A percentile compares a stretch with the other conserved stretches of the same genome.
phyloP scores from a whole-genome alignment of 768 basidiomycete genomes.

The Trametes cinnabarina region DNA sequence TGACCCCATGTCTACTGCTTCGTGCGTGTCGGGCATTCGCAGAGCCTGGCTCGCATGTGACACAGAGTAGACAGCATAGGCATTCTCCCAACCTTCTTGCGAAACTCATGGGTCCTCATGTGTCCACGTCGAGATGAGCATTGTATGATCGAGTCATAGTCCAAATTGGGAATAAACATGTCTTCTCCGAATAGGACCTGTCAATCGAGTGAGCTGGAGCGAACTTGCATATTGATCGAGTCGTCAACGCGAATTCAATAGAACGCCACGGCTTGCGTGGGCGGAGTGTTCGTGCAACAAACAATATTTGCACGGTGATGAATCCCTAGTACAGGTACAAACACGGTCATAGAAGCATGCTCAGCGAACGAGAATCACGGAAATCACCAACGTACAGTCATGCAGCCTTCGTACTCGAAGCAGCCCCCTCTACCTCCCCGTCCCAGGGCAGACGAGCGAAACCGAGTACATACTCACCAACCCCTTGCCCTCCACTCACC shows the following conservation, averaged over 20 bases:
- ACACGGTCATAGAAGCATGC: not conserved
- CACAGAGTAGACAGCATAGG: no score
- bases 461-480: slow-evolving; percentile 18
- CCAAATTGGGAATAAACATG: not conserved
- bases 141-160: not conserved
- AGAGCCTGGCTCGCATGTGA: no score
- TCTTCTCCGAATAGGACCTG: not conserved
- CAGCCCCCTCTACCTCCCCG: not conserved
- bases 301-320: not conserved
- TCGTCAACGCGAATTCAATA: not conserved
- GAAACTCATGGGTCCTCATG: slow-evolving; percentile 1
- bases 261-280: not conserved
- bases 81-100: no score
- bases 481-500: not conserved
- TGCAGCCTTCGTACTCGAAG: not conserved
- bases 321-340: not conserved
- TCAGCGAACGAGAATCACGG: not conserved
- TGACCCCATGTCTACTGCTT: no score
- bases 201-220: not conserved
- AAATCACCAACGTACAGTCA: not conserved
- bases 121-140: not conserved
- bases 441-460: slow-evolving; percentile 13
- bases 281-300: not conserved
- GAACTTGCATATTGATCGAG: not conserved
- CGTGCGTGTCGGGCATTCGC: no score